A percentile compares a stretch with the other conserved stretches of the same genome.
These are phyloP conservation scores for Trebouxia sp. DNA, from an alignment of 139 green algal species.

Conservation along the genomic window DNA sequence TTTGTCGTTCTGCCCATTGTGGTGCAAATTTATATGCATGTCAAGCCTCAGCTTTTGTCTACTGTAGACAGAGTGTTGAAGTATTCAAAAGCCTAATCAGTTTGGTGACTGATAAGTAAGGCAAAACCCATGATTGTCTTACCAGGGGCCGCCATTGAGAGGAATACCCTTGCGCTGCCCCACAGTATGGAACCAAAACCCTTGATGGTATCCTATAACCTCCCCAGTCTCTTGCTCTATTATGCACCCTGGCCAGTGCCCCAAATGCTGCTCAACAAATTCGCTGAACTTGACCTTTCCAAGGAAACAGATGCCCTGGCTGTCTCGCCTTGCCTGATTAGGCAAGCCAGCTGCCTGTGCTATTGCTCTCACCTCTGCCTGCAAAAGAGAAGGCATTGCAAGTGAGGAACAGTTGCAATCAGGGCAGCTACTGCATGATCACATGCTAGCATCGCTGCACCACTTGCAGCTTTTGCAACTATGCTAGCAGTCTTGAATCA, in stretches of 20 bases:
- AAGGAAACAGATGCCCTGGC: slow-evolving; percentile 99
- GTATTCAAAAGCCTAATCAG: not conserved
- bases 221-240: slow-evolving; percentile 81
- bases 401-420: no score
- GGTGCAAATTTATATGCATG: no score
- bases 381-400: not conserved
- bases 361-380: slow-evolving; percentile 64
- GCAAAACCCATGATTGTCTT: slow-evolving; percentile 19
- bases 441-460: not conserved
- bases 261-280: slow-evolving; percentile 93
- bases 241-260: slow-evolving; percentile 83
- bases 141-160: slow-evolving; percentile 94
- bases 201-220: slow-evolving; percentile 68
- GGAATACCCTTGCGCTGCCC: slow-evolving; percentile 90
- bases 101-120: not conserved
- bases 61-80: not conserved
- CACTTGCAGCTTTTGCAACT: no score
- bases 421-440: no score
- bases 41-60: no score
- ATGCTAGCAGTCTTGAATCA: no score
- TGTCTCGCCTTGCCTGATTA: slow-evolving; percentile 88
- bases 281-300: slow-evolving; percentile 94
- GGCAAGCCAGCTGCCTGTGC: slow-evolving; percentile 71
- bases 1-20: no score
- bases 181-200: slow-evolving; percentile 98